These are phyloP conservation scores for Helotiales sp. DNA, from an alignment of 2,329 filamentous ascomycete species.

Conservation along the genomic window DNA sequence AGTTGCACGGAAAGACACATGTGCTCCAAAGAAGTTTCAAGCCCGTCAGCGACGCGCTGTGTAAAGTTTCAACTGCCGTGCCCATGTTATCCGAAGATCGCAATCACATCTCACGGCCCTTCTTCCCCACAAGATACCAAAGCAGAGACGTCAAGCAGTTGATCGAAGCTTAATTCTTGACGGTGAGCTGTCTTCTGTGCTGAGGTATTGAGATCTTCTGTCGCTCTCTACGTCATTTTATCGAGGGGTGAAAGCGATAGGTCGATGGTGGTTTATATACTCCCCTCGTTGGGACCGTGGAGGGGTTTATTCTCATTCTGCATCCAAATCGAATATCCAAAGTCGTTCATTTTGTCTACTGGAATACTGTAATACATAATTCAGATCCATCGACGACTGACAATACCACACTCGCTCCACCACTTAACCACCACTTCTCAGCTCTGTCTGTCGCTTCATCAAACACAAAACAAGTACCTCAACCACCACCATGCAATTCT, in stretches of 20 bases:
- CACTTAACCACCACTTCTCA: too few species aligned
- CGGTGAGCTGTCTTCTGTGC: neutral
- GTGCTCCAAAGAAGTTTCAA: neutral
- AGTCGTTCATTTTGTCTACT: constrained; percentile 1
- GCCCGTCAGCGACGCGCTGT: neutral
- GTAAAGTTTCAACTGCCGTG: neutral
- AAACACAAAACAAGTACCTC: neutral
- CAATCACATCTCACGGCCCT: constrained; percentile 8
- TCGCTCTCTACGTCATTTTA: constrained; percentile 7
- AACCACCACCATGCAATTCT: constrained; percentile 6
- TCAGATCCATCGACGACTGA: neutral
- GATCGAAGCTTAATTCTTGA: neutral
- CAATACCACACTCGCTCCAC: too few species aligned
- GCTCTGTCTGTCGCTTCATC: too few species aligned
- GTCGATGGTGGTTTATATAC: neutral
- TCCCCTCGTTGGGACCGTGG: neutral
- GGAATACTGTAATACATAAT: neutral
- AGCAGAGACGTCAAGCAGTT: constrained; percentile 1
- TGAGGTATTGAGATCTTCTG: constrained; percentile 6
- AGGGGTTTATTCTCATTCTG: neutral
- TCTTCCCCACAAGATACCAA: neutral
- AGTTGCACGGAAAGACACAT: neutral
- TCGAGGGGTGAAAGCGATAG: neutral
- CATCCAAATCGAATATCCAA: neutral
- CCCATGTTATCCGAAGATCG: neutral